Evolutionary conservation across 768 basidiomycete species (phyloP).

Genomic region (Tulasnella sp.): DNA sequence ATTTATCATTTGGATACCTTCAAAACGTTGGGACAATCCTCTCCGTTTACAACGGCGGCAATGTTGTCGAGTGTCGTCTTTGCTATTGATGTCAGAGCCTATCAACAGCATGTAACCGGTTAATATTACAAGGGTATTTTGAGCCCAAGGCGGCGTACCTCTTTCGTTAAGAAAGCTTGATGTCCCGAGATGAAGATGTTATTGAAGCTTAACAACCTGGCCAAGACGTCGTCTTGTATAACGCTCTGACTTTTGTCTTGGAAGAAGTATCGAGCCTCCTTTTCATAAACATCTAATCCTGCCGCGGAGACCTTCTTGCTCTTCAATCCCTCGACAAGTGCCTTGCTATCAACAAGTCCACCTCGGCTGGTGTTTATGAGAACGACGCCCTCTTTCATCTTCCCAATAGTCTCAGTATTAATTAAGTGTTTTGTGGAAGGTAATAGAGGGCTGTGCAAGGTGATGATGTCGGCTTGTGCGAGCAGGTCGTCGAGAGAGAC

Average conservation of each 20-base stretch:
- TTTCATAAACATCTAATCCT: constrained; percentile 40
- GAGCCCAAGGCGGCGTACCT: constrained; percentile 26
- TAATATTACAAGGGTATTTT: background rate
- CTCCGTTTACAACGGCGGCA: constrained; percentile 28
- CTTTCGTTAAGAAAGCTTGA: constrained; percentile 38
- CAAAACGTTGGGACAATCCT: constrained; percentile 35
- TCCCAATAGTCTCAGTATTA: constrained; percentile 38
- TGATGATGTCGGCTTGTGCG: constrained; percentile 42
- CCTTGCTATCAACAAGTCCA: constrained; percentile 39
- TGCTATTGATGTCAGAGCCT: constrained; percentile 37
- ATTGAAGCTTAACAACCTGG: constrained; percentile 36
- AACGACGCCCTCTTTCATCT: constrained; percentile 40
- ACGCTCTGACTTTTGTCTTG: constrained; percentile 36
- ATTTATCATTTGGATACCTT: background rate
- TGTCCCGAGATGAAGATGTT: constrained; percentile 39
- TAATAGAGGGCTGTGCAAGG: constrained; percentile 45
- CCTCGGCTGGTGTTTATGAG: constrained; percentile 46
- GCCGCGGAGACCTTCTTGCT: constrained; percentile 36
- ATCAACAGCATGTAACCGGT: background rate
- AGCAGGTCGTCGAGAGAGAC: constrained; percentile 42
- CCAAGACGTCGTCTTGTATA: constrained; percentile 38
- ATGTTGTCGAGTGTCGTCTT: constrained; percentile 36
- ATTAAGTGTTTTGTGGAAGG: constrained; percentile 43
- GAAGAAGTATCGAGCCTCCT: constrained; percentile 39
- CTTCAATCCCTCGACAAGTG: constrained; percentile 38